Base-by-base conservation (phyloP, 257 asterid genomes). In the Nicotiana tomentosiformis region DNA sequence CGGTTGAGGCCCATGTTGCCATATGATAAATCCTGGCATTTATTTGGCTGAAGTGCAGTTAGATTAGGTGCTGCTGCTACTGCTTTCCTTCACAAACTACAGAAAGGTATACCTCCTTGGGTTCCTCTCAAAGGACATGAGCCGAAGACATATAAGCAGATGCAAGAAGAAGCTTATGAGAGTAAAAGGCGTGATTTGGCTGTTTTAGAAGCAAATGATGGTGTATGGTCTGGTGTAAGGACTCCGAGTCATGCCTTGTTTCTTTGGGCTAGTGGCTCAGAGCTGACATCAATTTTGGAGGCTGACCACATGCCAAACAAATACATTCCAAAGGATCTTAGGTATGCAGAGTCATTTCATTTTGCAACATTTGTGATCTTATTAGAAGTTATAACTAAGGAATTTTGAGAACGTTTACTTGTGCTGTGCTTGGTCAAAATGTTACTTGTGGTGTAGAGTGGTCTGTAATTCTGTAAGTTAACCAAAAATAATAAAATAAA, bases 251-350 rank as follows among this genome's bases (percentile, higher is more conserved):
- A 94, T 85, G 97, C 97, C 56, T 87, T 94, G 76, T 96, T 94
- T 86, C 98, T 94, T 82, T 96, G 99, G 99, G 99, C 99, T 32
- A 83, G 98, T 88, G 99, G 99, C 68, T 90, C 98, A 57, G 99
- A 96, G 89, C 88, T 96, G 81, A 96, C 99, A 20, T 66, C 99
- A 1, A 66, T 96, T 86, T 86, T 96, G 78, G 98, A 93, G 86
- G 97, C 93, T 83, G 99, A 96, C 88, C 98, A 91, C 90, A 93
- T 96, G 98, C 99, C 99, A 84, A 96, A 94, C 88, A 94, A 92
- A 88, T 94, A 81, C 89, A 93, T 96, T 49, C 96, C 97, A 23
- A 91, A 91, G 87, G 98, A 96, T 67, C 86, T 94, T 66, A 91
- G 99, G 99, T 93, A 89, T 85, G 58, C 56, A 29, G 53, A 80